Conservation (phyloP, 768 basidiomycete genomes). For the Rhizopogon vesiculosus region DNA sequence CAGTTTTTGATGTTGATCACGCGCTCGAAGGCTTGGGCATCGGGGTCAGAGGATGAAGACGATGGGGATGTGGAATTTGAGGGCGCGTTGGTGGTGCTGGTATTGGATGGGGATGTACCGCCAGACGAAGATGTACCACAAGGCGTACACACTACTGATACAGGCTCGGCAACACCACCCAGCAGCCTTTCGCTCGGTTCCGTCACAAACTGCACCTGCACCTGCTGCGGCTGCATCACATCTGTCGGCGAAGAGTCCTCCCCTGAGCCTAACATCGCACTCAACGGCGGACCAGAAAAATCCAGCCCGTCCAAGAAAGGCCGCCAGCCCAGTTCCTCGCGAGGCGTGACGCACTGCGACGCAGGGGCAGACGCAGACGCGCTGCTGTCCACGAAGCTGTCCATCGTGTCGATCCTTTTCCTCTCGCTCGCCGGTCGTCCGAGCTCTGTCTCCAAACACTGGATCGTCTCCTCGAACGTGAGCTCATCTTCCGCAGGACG, state of each 20-base stretch:
- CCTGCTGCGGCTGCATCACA: conserved; percentile 2
- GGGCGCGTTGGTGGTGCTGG: neutral
- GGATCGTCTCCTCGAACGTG: conserved; percentile 73
- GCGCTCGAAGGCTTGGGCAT: conserved; percentile 58
- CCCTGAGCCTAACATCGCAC: conserved; percentile 11
- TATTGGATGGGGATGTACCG: neutral
- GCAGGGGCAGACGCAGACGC: conserved; percentile 29
- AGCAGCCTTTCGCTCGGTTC: conserved; percentile 47
- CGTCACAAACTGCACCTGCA: conserved; percentile 29
- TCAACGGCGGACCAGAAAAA: conserved; percentile 54
- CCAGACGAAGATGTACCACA: neutral
- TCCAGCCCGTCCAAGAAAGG: conserved; percentile 51
- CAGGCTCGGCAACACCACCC: conserved; percentile 24
- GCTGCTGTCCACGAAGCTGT: conserved; percentile 39
- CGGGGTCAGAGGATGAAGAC: conserved; percentile 42
- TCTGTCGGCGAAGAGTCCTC: conserved; percentile 28
- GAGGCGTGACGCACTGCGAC: conserved; percentile 34
- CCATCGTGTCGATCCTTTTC: conserved; percentile 52
- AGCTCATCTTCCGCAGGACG: conserved; percentile 64
- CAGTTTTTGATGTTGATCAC: conserved; percentile 96
- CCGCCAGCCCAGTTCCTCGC: conserved; percentile 33
- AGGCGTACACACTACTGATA: conserved; percentile 5
- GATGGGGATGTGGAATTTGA: conserved; percentile 13
- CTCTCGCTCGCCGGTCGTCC: conserved; percentile 69
- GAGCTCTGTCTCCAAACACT: conserved; percentile 82